A percentile compares a stretch with the other conserved stretches of the same genome.
Conservation (phyloP, 306 rosid species). For the Prunus persica region Prunus_persica_NCBIv2 NC_034011.1:21021001-21021500, state of each 20-base stretch:
- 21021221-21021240: background rate
- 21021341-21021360: background rate
- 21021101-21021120: background rate
- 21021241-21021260: background rate
- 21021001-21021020: too few relatives aligned
- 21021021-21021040: too few relatives aligned
- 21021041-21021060: too few relatives aligned
- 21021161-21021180: background rate
- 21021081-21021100: too few relatives aligned
- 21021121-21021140: background rate
- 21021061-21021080: too few relatives aligned
- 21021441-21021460: background rate
- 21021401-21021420: background rate
- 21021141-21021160: background rate
- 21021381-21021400: too few relatives aligned
- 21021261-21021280: background rate
- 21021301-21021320: background rate
- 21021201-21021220: background rate
- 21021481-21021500: background rate
- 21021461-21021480: background rate
- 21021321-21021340: background rate
- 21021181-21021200: background rate
- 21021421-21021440: too few relatives aligned
- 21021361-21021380: background rate
- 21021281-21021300: background rate